Percentiles rank a stretch among this genome's conserved stretches.
Evolutionary conservation across 2,329 filamentous ascomycete species (phyloP).

Genomic region (Microdochium paspali): DNA sequence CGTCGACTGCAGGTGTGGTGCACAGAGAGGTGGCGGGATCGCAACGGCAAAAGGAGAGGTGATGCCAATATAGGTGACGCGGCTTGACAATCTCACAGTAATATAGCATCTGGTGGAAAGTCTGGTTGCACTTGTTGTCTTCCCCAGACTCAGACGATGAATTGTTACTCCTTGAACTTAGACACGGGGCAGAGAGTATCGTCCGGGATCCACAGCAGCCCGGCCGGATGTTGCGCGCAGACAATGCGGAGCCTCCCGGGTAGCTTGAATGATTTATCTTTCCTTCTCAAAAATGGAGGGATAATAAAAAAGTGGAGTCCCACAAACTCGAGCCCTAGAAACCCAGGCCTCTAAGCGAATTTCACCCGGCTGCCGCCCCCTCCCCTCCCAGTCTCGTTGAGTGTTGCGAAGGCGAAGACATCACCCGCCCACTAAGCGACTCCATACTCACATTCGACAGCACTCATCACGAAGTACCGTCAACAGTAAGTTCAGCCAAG

Average conservation of each 20-base stretch:
- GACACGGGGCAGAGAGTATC: too few species aligned
- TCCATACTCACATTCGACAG: conserved; percentile 10
- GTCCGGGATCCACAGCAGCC: too few species aligned
- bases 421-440: background rate
- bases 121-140: too few species aligned
- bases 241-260: background rate
- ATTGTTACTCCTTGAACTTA: too few species aligned
- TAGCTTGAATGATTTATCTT: background rate
- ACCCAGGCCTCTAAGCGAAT: conserved; percentile 12
- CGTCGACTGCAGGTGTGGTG: conserved; percentile 24
- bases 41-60: conserved; percentile 11
- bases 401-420: conserved; percentile 19
- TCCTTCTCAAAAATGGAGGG: background rate
- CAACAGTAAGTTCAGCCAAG: conserved; percentile 42
- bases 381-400: background rate
- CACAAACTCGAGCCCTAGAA: background rate
- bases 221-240: background rate
- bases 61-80: too few species aligned
- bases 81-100: too few species aligned
- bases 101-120: too few species aligned
- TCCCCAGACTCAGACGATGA: too few species aligned
- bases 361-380: conserved; percentile 26
- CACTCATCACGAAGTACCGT: conserved; percentile 37
- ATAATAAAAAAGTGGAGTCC: background rate
- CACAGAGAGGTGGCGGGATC: conserved; percentile 7